Evolutionary conservation across 2,329 filamentous ascomycete genomes (phyloP), one percentile per base, ranked within the genome.

Genomic region (Fusarium sp.): DNA sequence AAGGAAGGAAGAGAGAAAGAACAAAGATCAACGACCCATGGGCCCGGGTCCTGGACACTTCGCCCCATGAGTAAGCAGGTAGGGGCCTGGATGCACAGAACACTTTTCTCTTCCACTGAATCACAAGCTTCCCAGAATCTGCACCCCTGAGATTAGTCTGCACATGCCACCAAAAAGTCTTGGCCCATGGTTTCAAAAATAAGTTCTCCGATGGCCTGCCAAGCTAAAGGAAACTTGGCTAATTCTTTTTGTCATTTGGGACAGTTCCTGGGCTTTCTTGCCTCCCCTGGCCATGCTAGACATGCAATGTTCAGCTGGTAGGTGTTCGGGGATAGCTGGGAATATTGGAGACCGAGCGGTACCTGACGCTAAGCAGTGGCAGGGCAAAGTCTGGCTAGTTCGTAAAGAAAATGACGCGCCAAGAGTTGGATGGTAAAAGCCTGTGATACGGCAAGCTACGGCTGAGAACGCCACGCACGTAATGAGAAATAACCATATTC

Each of bases 51-150:
- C n/a, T 35, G 54, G 53, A 53, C 30, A 41, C 16, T 20, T 53
- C 30, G 45, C 39, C 47, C 54, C 54, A 61, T 68, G 67, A 54
- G 62, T 68, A 68, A 38, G 35, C 16, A 28, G n/a, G 28, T 18
- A 42, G 31, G 50, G 50, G 20, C 26, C 31, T 28, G 14, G 10
- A 24, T 15, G 24, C 12, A n/a, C 48, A 41, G 14, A 28, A 24
- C 33, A 24, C 7, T 35, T 39, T 26, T 14, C 10, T 42, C 33
- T 31, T 39, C 39, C 39, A 42, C 18, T 36, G 36, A 59, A 50
- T 42, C 61, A 53, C 30, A 65, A 67, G 55, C 53, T 20, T 39
- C 42, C 20, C 26, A 58, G 26, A 41, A 38, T 38, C 31, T 42
- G 35, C 33, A 39, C 45, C 62, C 65, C 65, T 61, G 53, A 61